phyloP scores from a whole-genome alignment of 768 basidiomycete species.

The Erythrobasidium yunnanense region DNA sequence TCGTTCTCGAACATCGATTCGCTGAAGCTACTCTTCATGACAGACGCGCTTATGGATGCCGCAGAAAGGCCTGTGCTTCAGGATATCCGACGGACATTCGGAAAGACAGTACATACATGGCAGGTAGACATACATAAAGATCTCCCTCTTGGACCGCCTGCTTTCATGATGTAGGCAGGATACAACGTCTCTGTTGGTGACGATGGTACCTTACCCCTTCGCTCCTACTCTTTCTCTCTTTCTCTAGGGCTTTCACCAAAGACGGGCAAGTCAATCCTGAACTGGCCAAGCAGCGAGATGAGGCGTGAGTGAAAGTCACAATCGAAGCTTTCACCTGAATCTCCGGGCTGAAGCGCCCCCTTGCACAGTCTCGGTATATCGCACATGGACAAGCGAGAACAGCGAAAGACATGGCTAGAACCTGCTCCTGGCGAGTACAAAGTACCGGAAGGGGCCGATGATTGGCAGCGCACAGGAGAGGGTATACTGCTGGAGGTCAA shows the following conservation, averaged over 20 bases:
- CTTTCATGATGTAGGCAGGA: constrained; percentile 9
- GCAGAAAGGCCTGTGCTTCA: constrained; percentile 15
- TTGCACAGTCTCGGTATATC: constrained; percentile 20
- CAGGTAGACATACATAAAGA: not conserved
- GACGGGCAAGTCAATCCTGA: not conserved
- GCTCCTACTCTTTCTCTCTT: not conserved
- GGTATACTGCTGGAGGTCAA: not conserved
- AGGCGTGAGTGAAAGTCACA: not conserved
- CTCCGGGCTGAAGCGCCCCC: not conserved
- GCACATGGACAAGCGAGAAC: constrained; percentile 6
- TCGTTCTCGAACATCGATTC: not conserved
- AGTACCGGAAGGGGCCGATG: constrained; percentile 8
- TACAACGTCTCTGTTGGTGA: not conserved
- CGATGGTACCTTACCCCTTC: not conserved
- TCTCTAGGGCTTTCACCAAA: constrained; percentile 8
- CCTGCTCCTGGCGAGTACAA: constrained; percentile 10
- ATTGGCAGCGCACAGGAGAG: not conserved
- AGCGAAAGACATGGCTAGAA: constrained; percentile 14
- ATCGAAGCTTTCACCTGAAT: not conserved
- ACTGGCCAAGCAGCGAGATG: constrained; percentile 12
- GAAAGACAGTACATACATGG: constrained; percentile 14
- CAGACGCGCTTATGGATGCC: not conserved
- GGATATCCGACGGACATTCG: not conserved
- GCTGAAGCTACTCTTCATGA: not conserved
- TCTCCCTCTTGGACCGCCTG: constrained; percentile 16